Percentiles rank a stretch among this genome's conserved stretches.
phyloP scores from a whole-genome alignment of 495 filamentous ascomycete genomes.

The Hyaloscypha variabilis region DNA sequence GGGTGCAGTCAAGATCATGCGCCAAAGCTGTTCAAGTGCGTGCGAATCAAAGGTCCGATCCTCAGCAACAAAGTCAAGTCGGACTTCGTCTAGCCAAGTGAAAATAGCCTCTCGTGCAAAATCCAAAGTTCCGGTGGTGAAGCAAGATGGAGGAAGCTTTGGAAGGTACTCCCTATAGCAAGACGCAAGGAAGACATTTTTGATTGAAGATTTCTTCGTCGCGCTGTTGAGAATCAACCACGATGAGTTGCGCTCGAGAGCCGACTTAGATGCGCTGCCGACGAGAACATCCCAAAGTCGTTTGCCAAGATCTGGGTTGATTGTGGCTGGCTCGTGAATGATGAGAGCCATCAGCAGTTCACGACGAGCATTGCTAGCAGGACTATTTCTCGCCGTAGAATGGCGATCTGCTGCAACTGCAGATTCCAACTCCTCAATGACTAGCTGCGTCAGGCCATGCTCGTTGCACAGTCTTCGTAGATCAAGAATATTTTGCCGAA shows the following conservation, averaged over 20 bases:
- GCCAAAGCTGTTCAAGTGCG: constrained; percentile 82
- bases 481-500: constrained; percentile 42
- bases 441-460: constrained; percentile 46
- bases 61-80: constrained; percentile 33
- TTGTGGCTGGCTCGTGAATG: constrained; percentile 56
- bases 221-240: constrained; percentile 68
- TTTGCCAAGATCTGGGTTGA: constrained; percentile 60
- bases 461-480: constrained; percentile 42
- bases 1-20: constrained; percentile 72
- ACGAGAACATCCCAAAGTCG: constrained; percentile 71
- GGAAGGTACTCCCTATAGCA: constrained; percentile 72
- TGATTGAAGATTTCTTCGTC: constrained; percentile 42
- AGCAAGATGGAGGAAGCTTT: constrained; percentile 60
- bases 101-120: constrained; percentile 54
- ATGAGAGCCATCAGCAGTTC: constrained; percentile 62
- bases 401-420: constrained; percentile 33
- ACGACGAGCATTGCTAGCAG: constrained; percentile 54
- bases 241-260: constrained; percentile 57
- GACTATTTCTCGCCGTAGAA: constrained; percentile 37
- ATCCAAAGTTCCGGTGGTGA: constrained; percentile 64
- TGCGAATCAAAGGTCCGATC: constrained; percentile 54
- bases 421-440: constrained; percentile 52
- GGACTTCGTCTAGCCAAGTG: constrained; percentile 25
- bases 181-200: constrained; percentile 66
- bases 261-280: constrained; percentile 55